phyloP scores from a whole-genome alignment of 2,329 filamentous ascomycete genomes.

The Polytolypa hystricis region DNA sequence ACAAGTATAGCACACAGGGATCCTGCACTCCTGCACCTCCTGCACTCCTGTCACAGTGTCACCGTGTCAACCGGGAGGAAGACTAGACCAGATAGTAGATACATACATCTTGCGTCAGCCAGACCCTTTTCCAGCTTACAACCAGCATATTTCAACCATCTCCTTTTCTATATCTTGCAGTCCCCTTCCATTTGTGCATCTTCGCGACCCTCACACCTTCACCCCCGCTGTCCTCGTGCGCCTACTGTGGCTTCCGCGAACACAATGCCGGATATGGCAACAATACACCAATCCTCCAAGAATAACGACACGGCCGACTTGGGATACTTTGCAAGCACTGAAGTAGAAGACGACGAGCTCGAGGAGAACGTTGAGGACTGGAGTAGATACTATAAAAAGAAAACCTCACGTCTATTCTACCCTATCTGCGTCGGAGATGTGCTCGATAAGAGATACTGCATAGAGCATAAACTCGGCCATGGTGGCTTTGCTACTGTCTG shows the following conservation, averaged over 20 bases:
- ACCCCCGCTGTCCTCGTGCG: too few relatives aligned
- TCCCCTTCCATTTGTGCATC: too few relatives aligned
- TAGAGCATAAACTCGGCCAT: slow-evolving; percentile 17
- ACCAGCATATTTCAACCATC: too few relatives aligned
- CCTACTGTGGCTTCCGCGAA: not conserved
- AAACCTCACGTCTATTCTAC: slow-evolving; percentile 11
- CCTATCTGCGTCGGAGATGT: slow-evolving; percentile 9
- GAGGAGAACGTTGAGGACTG: slow-evolving; percentile 14
- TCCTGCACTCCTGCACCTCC: too few relatives aligned
- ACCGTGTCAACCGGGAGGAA: too few relatives aligned
- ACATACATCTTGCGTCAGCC: too few relatives aligned
- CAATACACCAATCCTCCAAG: not conserved
- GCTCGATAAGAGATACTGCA: slow-evolving; percentile 15
- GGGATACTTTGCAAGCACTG: slow-evolving; percentile 10
- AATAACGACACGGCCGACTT: slow-evolving; percentile 1
- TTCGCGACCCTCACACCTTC: too few relatives aligned
- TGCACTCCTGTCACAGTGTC: too few relatives aligned
- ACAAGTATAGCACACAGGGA: too few relatives aligned
- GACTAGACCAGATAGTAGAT: too few relatives aligned
- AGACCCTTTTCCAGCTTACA: too few relatives aligned
- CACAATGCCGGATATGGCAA: not conserved
- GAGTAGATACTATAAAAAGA: slow-evolving; percentile 11
- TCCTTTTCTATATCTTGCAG: too few relatives aligned
- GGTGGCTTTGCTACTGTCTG: slow-evolving; percentile 18
- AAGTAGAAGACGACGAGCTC: slow-evolving; percentile 14